Percentiles rank a stretch among this genome's conserved stretches.
These are phyloP conservation scores for Ustilago trichophora DNA, from an alignment of 1,284 basidiomycete genomes.

Conservation along the genomic window DNA sequence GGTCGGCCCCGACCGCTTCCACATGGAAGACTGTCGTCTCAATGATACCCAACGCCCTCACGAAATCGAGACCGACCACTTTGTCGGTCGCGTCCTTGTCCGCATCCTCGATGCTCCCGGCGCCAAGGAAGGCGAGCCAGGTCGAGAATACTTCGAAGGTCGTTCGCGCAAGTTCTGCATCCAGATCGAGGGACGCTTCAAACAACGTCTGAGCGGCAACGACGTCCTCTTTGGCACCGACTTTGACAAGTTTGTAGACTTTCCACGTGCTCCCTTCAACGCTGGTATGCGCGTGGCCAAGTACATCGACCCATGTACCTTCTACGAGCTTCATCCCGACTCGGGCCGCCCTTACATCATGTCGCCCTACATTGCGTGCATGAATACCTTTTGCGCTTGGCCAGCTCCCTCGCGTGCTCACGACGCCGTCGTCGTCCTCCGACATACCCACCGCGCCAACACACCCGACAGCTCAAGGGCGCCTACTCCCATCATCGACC, in stretches of 20 bases:
- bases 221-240: slow-evolving; percentile 63
- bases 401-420: slow-evolving; percentile 63
- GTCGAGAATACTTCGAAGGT: slow-evolving; percentile 63
- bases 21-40: slow-evolving; percentile 64
- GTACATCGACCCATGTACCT: slow-evolving; percentile 66
- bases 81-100: slow-evolving; percentile 67
- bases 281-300: slow-evolving; percentile 68
- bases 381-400: slow-evolving; percentile 68
- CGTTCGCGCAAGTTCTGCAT: slow-evolving; percentile 67
- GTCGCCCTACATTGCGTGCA: slow-evolving; percentile 67
- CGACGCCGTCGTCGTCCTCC: slow-evolving; percentile 66
- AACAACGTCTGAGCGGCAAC: slow-evolving; percentile 57
- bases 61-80: slow-evolving; percentile 67
- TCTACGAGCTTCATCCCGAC: slow-evolving; percentile 63
- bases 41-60: slow-evolving; percentile 66
- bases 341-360: slow-evolving; percentile 68
- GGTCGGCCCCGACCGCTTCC: slow-evolving; percentile 66
- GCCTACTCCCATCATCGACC: slow-evolving; percentile 29
- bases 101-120: slow-evolving; percentile 67
- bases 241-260: slow-evolving; percentile 63
- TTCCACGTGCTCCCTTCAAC: slow-evolving; percentile 66
- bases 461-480: slow-evolving; percentile 23
- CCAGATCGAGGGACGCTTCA: slow-evolving; percentile 68
- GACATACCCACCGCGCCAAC: slow-evolving; percentile 46
- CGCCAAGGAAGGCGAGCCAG: slow-evolving; percentile 55